These are phyloP conservation scores for Colletotrichum camelliae DNA, from an alignment of 2,329 filamentous ascomycete species.

Conservation along the genomic window DNA sequence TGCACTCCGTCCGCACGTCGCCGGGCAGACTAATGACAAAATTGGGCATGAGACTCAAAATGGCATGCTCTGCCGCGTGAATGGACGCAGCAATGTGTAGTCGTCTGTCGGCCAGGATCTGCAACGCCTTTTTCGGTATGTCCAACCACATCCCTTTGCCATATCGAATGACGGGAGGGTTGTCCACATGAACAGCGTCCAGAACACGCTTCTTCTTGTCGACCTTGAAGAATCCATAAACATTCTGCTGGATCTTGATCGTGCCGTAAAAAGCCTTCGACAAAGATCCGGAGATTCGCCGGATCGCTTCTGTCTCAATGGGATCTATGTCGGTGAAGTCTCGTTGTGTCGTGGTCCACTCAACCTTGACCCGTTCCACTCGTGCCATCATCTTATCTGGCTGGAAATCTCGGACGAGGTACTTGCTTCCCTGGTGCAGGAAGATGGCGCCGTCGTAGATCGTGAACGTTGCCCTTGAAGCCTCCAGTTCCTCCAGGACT, in stretches of 20 bases:
- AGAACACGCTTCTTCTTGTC: slow-evolving; percentile 84
- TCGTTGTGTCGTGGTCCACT: slow-evolving; percentile 93
- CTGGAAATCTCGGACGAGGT: slow-evolving; percentile 87
- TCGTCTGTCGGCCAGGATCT: slow-evolving; percentile 74
- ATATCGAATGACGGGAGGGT: slow-evolving; percentile 84
- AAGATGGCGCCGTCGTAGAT: slow-evolving; percentile 98
- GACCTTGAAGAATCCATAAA: slow-evolving; percentile 98
- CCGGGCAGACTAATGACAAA: slow-evolving; percentile 90
- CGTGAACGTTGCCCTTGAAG: slow-evolving; percentile 92
- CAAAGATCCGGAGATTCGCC: slow-evolving; percentile 66
- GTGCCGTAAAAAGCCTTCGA: slow-evolving; percentile 83
- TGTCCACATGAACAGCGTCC: slow-evolving; percentile 91
- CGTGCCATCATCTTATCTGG: slow-evolving; percentile 82
- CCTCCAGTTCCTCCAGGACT: slow-evolving; percentile 94
- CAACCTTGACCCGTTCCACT: slow-evolving; percentile 87
- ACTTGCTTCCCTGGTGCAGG: slow-evolving; percentile 92
- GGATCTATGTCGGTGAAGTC: slow-evolving; percentile 96
- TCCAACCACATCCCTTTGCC: slow-evolving; percentile 97
- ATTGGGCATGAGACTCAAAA: slow-evolving; percentile 86
- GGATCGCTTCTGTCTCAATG: slow-evolving; percentile 87
- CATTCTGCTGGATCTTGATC: slow-evolving; percentile 85
- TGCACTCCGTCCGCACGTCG: slow-evolving; percentile 94
- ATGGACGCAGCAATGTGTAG: slow-evolving; percentile 89
- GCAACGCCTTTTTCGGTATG: slow-evolving; percentile 78
- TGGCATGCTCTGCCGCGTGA: slow-evolving; percentile 91